phyloP scores from a whole-genome alignment of 495 filamentous ascomycete genomes.

The Margaritispora aquatica region DNA sequence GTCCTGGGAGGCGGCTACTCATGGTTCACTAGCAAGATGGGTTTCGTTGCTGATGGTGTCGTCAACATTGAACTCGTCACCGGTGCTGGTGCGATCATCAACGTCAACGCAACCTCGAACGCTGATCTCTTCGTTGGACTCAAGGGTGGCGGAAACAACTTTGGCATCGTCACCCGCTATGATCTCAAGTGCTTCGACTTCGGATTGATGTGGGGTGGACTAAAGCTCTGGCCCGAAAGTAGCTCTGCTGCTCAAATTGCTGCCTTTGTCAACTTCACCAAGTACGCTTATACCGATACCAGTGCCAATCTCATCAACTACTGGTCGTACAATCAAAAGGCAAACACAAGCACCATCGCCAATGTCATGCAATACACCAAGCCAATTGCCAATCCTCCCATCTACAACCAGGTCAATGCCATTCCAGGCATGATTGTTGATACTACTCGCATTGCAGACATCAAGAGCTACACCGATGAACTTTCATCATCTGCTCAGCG shows the following conservation, averaged over 20 bases:
- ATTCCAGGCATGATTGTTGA: neutral
- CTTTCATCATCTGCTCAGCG: neutral
- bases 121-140: constrained; percentile 46
- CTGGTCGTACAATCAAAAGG: constrained; percentile 26
- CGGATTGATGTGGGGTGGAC: constrained; percentile 38
- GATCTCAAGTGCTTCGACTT: constrained; percentile 36
- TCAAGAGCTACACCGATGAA: neutral
- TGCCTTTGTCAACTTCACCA: constrained; percentile 34
- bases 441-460: neutral
- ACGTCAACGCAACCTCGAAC: constrained; percentile 36
- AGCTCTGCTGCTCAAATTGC: constrained; percentile 17
- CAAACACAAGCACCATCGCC: constrained; percentile 4
- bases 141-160: constrained; percentile 49
- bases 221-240: neutral
- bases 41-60: constrained; percentile 42
- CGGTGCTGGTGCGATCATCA: constrained; percentile 34
- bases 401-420: constrained; percentile 4
- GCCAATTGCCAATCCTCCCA: constrained; percentile 18
- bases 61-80: constrained; percentile 37
- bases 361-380: constrained; percentile 11
- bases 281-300: constrained; percentile 29
- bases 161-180: constrained; percentile 50
- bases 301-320: constrained; percentile 41
- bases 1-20: constrained; percentile 29
- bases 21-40: constrained; percentile 35